A percentile compares a stretch with the other conserved stretches of the same genome.
Conservation (phyloP, 2,329 filamentous ascomycete genomes). For the Nemania serpens region DNA sequence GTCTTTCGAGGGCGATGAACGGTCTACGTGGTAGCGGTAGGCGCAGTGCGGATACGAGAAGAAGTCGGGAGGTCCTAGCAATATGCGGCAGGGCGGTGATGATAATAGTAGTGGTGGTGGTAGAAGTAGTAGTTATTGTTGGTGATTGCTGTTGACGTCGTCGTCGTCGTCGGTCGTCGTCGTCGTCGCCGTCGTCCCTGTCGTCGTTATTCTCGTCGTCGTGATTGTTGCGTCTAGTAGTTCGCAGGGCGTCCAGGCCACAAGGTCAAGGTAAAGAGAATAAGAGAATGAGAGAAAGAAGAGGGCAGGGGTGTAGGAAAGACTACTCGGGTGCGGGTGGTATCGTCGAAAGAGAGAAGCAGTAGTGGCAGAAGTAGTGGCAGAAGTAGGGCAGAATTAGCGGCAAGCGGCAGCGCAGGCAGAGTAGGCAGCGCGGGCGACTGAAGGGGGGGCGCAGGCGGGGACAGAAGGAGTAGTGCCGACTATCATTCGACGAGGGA, state of each 20-base stretch:
- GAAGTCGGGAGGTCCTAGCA: background rate
- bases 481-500: constrained; percentile 32
- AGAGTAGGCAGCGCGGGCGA: constrained; percentile 15
- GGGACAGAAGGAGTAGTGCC: constrained; percentile 23
- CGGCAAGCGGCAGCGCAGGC: constrained; percentile 9
- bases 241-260: too few relatives aligned
- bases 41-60: background rate
- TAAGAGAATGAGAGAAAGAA: constrained; percentile 11
- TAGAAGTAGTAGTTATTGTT: too few relatives aligned
- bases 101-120: too few relatives aligned
- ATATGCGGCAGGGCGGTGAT: background rate
- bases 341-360: constrained; percentile 32
- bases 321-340: constrained; percentile 19
- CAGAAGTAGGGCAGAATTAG: too few relatives aligned
- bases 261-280: too few relatives aligned
- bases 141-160: too few relatives aligned
- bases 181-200: background rate
- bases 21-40: background rate
- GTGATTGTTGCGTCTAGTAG: background rate
- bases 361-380: too few relatives aligned
- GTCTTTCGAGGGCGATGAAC: background rate
- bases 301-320: background rate
- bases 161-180: too few relatives aligned
- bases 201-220: background rate
- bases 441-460: constrained; percentile 23